phyloP scores from a whole-genome alignment of 768 basidiomycete genomes.

The Pleurotus tuoliensis region DNA sequence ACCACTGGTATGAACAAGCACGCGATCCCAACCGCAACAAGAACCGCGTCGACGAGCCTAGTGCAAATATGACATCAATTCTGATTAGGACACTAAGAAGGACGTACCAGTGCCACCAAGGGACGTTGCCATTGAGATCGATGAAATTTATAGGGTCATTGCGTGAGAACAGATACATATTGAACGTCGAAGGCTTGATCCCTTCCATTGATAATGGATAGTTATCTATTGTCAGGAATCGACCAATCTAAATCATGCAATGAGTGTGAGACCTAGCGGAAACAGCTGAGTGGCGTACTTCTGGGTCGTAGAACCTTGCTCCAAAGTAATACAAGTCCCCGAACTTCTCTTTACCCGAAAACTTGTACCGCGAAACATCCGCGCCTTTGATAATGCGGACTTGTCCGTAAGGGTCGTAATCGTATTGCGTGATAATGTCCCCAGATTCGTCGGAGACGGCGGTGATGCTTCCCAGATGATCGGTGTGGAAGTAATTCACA shows the following conservation, averaged over 20 bases:
- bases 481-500: neutral
- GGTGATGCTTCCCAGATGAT: conserved; percentile 1
- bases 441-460: conserved; percentile 6
- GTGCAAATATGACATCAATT: neutral
- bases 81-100: too few relatives aligned
- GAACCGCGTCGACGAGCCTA: neutral
- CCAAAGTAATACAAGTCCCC: conserved; percentile 11
- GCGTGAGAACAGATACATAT: conserved; percentile 12
- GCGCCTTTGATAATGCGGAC: neutral
- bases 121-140: conserved; percentile 12
- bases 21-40: neutral
- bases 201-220: conserved; percentile 11
- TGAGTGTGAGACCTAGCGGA: neutral
- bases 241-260: conserved; percentile 6
- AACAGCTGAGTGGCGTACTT: neutral
- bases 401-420: conserved; percentile 9
- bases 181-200: conserved; percentile 11
- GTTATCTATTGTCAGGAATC: conserved; percentile 11
- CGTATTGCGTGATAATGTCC: conserved; percentile 7
- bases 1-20: neutral
- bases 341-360: conserved; percentile 11
- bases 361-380: conserved; percentile 8
- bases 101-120: conserved; percentile 13
- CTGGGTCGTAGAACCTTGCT: conserved; percentile 11
- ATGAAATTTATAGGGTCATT: conserved; percentile 12